phyloP scores from a whole-genome alignment of 192 early-diverging fungal genomes.

The Entomortierella parvispora region DNA sequence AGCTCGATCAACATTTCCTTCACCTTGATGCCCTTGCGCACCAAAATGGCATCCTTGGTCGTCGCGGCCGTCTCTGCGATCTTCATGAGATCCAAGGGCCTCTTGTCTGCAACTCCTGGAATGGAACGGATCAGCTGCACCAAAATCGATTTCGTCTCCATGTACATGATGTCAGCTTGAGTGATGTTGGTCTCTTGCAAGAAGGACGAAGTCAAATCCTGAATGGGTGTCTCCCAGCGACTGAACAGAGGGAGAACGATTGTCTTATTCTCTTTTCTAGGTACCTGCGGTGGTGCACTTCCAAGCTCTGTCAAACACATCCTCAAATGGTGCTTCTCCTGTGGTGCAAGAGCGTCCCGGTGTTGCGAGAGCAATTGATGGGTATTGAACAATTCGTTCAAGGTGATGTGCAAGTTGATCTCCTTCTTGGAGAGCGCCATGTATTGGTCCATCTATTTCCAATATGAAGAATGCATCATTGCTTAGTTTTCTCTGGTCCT shows the following conservation, averaged over 20 bases:
- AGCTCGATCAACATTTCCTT: conserved; percentile 93
- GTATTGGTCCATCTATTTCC: conserved; percentile 91
- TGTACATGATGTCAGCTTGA: conserved; percentile 94
- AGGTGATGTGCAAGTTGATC: conserved; percentile 85
- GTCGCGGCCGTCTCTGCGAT: conserved; percentile 90
- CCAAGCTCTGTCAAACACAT: conserved; percentile 85
- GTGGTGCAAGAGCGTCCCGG: conserved; percentile 80
- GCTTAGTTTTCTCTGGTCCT: background rate
- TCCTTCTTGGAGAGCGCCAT: conserved; percentile 95
- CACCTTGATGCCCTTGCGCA: conserved; percentile 95
- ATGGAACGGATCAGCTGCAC: conserved; percentile 93
- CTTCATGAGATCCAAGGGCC: conserved; percentile 69
- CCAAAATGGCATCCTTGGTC: conserved; percentile 85
- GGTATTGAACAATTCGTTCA: conserved; percentile 97
- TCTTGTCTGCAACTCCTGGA: conserved; percentile 70
- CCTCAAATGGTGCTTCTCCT: conserved; percentile 83
- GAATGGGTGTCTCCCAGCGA: conserved; percentile 86
- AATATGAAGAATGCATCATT: background rate
- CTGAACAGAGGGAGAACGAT: conserved; percentile 80
- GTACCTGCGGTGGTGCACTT: conserved; percentile 74
- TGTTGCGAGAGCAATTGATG: conserved; percentile 87
- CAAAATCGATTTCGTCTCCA: conserved; percentile 94
- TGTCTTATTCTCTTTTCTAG: conserved; percentile 81
- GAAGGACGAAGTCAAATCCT: conserved; percentile 69
- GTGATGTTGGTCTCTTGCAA: conserved; percentile 90